Evolutionary conservation across 2,329 filamentous ascomycete species (phyloP), one percentile per base, ranked within the genome.

Genomic region (Sporothrix inflata): DNA sequence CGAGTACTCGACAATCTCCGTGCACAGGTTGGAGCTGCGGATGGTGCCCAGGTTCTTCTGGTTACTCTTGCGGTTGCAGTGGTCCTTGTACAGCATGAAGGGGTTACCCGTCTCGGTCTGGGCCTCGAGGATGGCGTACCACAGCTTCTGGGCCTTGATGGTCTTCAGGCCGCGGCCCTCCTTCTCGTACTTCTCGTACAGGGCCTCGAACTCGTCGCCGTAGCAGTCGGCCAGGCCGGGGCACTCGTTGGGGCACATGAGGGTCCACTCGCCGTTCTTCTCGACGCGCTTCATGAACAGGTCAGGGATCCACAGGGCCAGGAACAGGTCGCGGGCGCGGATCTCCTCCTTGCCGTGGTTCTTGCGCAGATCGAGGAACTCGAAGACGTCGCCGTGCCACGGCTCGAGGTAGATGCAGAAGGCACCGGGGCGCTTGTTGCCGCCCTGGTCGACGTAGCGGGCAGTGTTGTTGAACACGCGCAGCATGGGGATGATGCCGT

Each of bases 201-300:
- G 87, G 74, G 91, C 93, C 83, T 98, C 94, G 75, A 98, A 99
- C 84, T 98, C 95, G 0, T 98, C 96, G 74, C 96, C 96, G 79
- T 98, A 98, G 79, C 97, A 93, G 82, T 99, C 96, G 72, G 96
- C 94, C 75, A 99, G 89, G 73, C 95, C 96, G 73, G 95, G 92
- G 79, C 94, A 96, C 84, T 99, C 96, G 79, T 97, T 97, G 75
- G 96, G 96, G 83, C 96, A 99, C 92, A 99, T 97, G 57, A 99
- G 87, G 21, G 96, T 98, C 96, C 96, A 99, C 74, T 96, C 92
- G 72, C 90, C 92, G 82, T 99, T 99, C 86, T 94, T 91, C 85
- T 99, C 94, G 72, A 99, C 95, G 82, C 96, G 94, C 88, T 97
- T 97, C 96, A 99, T 99, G 90, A 99, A 99, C 61, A 99, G 89